Evolutionary conservation across 371 early-diverging fungal species (phyloP).

Genomic region (Lichtheimia ornata): DNA sequence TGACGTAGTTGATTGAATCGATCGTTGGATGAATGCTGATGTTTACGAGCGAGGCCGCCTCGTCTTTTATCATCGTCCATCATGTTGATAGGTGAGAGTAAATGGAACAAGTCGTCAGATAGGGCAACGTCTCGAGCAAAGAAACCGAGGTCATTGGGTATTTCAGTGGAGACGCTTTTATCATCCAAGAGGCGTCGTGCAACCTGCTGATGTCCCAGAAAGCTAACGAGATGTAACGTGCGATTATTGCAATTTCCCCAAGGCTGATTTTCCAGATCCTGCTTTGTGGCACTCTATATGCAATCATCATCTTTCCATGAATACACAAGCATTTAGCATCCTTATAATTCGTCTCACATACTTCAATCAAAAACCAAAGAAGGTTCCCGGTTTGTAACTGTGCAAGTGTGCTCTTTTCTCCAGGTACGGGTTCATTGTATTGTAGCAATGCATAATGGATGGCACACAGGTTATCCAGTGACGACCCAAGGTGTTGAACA

Average conservation of each 20-base stretch:
- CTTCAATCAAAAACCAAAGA: slow-evolving; percentile 18
- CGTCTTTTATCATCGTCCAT: neutral
- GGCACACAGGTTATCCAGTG: slow-evolving; percentile 17
- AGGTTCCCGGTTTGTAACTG: slow-evolving; percentile 16
- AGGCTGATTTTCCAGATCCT: slow-evolving; percentile 9
- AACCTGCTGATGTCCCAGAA: slow-evolving; percentile 17
- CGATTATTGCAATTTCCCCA: slow-evolving; percentile 23
- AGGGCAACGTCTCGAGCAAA: slow-evolving; percentile 21
- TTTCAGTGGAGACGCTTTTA: slow-evolving; percentile 10
- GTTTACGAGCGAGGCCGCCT: neutral
- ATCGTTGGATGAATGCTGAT: slow-evolving; percentile 8
- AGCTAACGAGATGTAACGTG: slow-evolving; percentile 22
- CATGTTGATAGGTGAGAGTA: neutral
- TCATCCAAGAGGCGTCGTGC: slow-evolving; percentile 14
- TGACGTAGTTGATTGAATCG: slow-evolving; percentile 19
- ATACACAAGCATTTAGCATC: too few relatives aligned
- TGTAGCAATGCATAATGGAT: slow-evolving; percentile 19
- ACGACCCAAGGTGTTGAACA: slow-evolving; percentile 15
- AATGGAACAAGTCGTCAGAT: slow-evolving; percentile 10
- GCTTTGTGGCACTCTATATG: slow-evolving; percentile 8
- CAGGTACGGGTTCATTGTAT: slow-evolving; percentile 13
- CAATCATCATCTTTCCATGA: neutral
- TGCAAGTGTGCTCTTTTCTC: slow-evolving; percentile 8
- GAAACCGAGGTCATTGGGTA: slow-evolving; percentile 15
- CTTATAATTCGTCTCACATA: neutral